Conservation (phyloP, 345 rosid genomes). For the Camelina laxa region DNA sequence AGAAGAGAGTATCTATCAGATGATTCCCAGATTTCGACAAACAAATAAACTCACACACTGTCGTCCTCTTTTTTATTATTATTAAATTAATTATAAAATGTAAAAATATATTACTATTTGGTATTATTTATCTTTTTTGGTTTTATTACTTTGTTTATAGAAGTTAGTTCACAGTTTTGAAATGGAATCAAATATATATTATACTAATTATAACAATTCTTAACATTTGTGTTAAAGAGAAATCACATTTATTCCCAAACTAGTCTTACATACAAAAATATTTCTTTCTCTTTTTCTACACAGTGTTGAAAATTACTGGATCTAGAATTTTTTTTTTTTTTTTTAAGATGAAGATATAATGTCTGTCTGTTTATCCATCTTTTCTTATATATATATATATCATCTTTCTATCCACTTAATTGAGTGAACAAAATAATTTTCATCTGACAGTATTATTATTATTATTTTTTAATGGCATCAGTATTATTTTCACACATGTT, state of each 20-base stretch:
- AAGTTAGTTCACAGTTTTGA: neutral
- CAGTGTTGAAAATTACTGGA: neutral
- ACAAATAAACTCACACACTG: constrained; percentile 39
- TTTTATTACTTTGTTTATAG: constrained; percentile 4
- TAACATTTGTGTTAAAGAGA: neutral
- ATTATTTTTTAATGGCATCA: no score
- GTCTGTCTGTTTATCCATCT: no score
- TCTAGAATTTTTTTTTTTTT: neutral
- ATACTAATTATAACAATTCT: neutral
- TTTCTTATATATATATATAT: no score
- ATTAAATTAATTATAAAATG: neutral
- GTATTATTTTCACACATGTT: neutral
- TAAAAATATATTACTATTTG: no score
- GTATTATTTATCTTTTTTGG: constrained; percentile 1
- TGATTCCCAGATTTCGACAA: constrained; percentile 45
- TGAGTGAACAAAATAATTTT: neutral
- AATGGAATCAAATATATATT: neutral
- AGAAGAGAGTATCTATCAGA: constrained; percentile 33
- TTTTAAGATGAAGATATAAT: neutral
- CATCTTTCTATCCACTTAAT: neutral
- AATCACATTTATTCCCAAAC: neutral
- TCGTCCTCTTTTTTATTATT: constrained; percentile 21
- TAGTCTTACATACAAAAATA: neutral
- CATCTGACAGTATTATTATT: neutral
- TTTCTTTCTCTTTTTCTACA: neutral